phyloP scores from a whole-genome alignment of 805 yeast species.

The Metschnikowia kofuensis region DNA sequence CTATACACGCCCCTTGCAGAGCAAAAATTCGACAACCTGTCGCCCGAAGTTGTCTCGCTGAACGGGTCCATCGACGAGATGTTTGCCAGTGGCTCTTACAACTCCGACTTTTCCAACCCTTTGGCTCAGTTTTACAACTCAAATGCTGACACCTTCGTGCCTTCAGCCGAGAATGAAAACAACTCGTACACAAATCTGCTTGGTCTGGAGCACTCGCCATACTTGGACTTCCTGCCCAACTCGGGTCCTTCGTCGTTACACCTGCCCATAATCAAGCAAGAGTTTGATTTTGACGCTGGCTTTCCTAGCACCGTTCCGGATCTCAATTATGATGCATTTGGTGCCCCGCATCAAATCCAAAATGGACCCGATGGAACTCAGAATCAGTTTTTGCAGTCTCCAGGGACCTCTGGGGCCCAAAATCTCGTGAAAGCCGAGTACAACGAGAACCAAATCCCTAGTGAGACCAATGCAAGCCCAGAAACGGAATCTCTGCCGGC shows the following conservation, averaged over 20 bases:
- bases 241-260: slow-evolving; percentile 1
- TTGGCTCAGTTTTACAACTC: slow-evolving; percentile 1
- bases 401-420: neutral
- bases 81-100: neutral
- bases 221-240: slow-evolving; percentile 6
- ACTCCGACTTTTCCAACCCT: neutral
- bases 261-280: neutral
- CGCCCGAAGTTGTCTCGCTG: slow-evolving; percentile 6
- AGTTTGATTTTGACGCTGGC: neutral
- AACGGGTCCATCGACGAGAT: slow-evolving; percentile 6
- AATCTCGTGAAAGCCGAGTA: neutral
- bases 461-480: no score
- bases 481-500: no score
- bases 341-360: neutral
- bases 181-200: slow-evolving; percentile 7
- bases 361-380: neutral
- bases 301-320: neutral
- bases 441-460: neutral
- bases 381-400: neutral
- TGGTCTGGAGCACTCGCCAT: slow-evolving; percentile 5
- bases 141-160: neutral
- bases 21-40: slow-evolving; percentile 4
- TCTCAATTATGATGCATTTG: neutral
- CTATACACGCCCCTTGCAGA: slow-evolving; percentile 1
- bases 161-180: slow-evolving; percentile 1